Percentiles rank a stretch among this genome's conserved stretches.
phyloP scores from a whole-genome alignment of 2,329 filamentous ascomycete genomes.

The Apiospora pterosperma region DNA sequence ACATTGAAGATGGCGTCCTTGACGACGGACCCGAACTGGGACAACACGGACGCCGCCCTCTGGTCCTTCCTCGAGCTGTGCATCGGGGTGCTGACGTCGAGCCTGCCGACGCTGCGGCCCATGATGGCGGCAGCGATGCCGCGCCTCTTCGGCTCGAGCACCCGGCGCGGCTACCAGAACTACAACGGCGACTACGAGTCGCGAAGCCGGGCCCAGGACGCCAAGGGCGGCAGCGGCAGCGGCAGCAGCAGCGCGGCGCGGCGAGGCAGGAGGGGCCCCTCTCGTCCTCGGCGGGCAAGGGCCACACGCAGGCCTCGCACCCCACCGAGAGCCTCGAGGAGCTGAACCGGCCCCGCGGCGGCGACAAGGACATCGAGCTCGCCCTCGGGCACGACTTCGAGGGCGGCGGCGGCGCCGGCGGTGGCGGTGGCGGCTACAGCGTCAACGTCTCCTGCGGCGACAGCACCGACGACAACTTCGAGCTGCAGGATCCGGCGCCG shows the following conservation, averaged over 20 bases:
- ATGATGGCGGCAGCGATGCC: conserved; percentile 22
- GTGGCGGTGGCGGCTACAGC: background rate
- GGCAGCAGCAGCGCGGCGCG: background rate
- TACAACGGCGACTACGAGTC: background rate
- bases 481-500: background rate
- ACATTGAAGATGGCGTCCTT: conserved; percentile 10
- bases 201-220: background rate
- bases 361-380: background rate
- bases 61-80: conserved; percentile 30
- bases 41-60: conserved; percentile 26
- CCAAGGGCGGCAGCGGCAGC: no score
- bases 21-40: conserved; percentile 25
- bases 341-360: background rate
- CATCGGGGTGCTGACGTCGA: conserved; percentile 25
- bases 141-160: background rate
- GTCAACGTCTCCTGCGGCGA: background rate
- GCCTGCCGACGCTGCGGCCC: conserved; percentile 26
- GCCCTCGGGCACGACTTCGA: background rate
- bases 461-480: background rate
- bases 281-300: background rate
- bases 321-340: conserved; percentile 1
- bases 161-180: background rate
- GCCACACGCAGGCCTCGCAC: background rate
- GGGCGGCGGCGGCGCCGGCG: background rate
- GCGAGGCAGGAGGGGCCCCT: background rate